Evolutionary conservation across 495 filamentous ascomycete genomes (phyloP), one percentile per base, ranked within the genome.

Genomic region (Letharia lupina): DNA sequence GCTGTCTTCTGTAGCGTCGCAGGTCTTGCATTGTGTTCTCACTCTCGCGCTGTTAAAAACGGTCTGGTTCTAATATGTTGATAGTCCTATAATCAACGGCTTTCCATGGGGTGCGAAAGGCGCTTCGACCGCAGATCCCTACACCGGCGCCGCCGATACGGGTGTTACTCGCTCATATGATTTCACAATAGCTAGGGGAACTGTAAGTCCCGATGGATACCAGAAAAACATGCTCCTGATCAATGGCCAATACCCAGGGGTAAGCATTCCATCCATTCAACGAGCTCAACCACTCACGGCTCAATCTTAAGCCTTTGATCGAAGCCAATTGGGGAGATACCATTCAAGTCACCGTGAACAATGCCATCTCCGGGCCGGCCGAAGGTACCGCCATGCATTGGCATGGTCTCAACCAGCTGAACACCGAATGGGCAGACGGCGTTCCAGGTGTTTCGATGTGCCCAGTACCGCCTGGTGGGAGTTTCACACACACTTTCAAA

Each of bases 271-370:
- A 18, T 50, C n/a, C 1, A 9, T 12, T 13, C n/a, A 23, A 13
- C 47, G 6, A 3, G n/a, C 10, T 50, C 47, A 23, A 23, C 10
- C 9, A 28, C 47, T 50, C 4, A 50, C 2, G n/a, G n/a, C 10
- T 50, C 20, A 23, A 50, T 28, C 20, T n/a, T 4, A n/a, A 69
- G 64, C 87, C 87, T 16, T 83, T 79, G 18, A 79, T 89, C 63
- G 73, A 79, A 39, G 85, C 83, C 23, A 75, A 88, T 66, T 85
- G 83, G 81, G 85, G 85, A 20, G 85, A 88, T 67, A 81, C 69
- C 47, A 75, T 89, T 54, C 64, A 82, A 40, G 74, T 89, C 37
- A 81, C 75, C 42, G 83, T 89, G 31, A 79, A 74, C 33, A 90
- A 89, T 72, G 76, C 39, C 41, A 68, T 77, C 2, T 54, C 56